Conservation (phyloP, 202 grass and related monocot species). For the Schoenoplectus triqueter region DNA sequence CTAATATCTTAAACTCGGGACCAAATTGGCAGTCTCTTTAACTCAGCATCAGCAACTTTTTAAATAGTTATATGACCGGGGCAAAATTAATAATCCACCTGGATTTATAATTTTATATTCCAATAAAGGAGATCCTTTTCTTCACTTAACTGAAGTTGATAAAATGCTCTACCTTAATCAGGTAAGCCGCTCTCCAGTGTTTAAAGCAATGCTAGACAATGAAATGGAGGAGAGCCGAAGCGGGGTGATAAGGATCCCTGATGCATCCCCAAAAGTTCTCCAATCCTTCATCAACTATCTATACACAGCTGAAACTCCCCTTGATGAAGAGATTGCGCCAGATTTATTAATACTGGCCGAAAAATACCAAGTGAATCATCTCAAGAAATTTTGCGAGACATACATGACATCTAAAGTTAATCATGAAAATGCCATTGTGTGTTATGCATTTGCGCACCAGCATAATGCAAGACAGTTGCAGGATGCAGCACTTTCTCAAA, state of each 20-base stretch:
- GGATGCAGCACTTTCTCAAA: slow-evolving; percentile 62
- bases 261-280: slow-evolving; percentile 72
- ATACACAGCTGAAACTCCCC: slow-evolving; percentile 73
- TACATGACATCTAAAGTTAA: slow-evolving; percentile 91
- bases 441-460: slow-evolving; percentile 76
- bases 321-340: slow-evolving; percentile 74
- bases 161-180: slow-evolving; percentile 22
- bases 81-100: background rate
- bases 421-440: slow-evolving; percentile 64
- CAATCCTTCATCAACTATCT: slow-evolving; percentile 77
- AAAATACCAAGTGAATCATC: slow-evolving; percentile 89
- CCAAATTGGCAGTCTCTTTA: too few species aligned
- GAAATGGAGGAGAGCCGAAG: slow-evolving; percentile 96
- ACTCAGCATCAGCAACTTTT: too few species aligned
- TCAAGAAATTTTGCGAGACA: slow-evolving; percentile 80
- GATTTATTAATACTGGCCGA: slow-evolving; percentile 85
- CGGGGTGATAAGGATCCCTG: slow-evolving; percentile 83
- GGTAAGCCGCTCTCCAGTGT: slow-evolving; percentile 90
- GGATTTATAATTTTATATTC: background rate
- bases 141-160: background rate
- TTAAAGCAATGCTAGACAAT: slow-evolving; percentile 95
- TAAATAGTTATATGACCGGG: background rate
- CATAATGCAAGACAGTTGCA: slow-evolving; percentile 78
- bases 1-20: background rate
- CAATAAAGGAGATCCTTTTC: background rate